Evolutionary conservation across 148 eudicot genomes (phyloP).

Genomic region (Rhododendron molle): DNA sequence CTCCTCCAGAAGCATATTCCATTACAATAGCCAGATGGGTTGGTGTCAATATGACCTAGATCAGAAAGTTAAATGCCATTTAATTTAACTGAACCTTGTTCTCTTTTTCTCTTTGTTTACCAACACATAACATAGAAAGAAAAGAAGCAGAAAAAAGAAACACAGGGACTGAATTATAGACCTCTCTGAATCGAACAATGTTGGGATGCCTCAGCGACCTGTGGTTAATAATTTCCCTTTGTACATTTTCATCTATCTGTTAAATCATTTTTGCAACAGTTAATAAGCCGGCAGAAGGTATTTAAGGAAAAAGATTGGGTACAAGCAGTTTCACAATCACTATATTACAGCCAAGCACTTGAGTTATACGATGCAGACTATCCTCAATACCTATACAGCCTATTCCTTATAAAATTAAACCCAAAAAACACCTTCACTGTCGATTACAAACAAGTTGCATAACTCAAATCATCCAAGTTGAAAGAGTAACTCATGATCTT

Average conservation of each 20-base stretch:
- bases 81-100: neutral
- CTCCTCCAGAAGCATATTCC: conserved; percentile 96
- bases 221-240: conserved; percentile 66
- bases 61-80: neutral
- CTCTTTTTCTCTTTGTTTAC: neutral
- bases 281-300: neutral
- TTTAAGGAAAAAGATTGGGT: neutral
- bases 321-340: neutral
- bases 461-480: neutral
- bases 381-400: neutral
- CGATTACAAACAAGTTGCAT: neutral
- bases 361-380: neutral
- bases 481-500: neutral
- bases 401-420: neutral
- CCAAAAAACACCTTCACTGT: neutral
- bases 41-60: conserved; percentile 70
- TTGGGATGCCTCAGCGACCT: conserved; percentile 67
- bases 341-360: neutral
- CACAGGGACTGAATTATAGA: conserved; percentile 11
- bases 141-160: neutral
- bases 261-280: conserved; percentile 3
- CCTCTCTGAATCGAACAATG: conserved; percentile 70
- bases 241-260: conserved; percentile 75
- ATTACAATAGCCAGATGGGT: conserved; percentile 88
- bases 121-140: neutral